Base-by-base conservation (phyloP, 2,329 filamentous ascomycete species). In the Phialemonium atrogriseum region DNA sequence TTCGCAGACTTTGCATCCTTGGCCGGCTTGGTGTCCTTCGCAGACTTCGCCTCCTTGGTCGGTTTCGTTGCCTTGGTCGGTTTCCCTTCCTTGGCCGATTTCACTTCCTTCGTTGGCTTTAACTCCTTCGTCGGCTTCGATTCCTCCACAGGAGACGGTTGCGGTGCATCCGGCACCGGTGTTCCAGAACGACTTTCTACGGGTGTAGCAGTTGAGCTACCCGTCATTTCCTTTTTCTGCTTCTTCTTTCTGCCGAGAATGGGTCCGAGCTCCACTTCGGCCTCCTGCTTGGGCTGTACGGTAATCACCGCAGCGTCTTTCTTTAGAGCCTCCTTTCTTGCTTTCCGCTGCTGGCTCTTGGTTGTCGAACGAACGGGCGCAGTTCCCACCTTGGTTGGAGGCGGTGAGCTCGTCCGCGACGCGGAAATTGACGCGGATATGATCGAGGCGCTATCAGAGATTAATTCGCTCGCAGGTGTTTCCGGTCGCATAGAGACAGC, bases 161-260 rank as follows among this genome's bases (percentile, higher is more conserved):
- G 11, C 7, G 25, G 21, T 11, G 39, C 22, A 4, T 28, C 15
- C 5, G 34, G 24, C 2, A 38, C 28, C 1, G 48, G 45, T 1
- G 46, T 48, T 13, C 44, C 34, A 3, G 46, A 40, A 7, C 43
- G 40, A 30, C 44, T 49, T 4, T 28, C 38, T 3, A 43, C 58
- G 43, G 46, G 36, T 3, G 43, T 43, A 9, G 39, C 35, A 19
- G 43, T 52, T 16, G 43, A 40, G 27, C 43, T 49, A 13, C 42
- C 30, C 19, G 45, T 49, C 45, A 57, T 79, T 45, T 81, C 77
- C 58, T 86, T 89, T 65, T 84, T 87, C 52, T 84, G 75, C 60
- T 89, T 91, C 66, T 86, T 89, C 65, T 87, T 87, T 32, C 84
- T 74, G 20, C 82, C 82, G 29, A 86, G 54, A 24, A 93, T 81